Evolutionary conservation across 208 protist species (phyloP).

Genomic region (Balamuthia mandrillaris): DNA sequence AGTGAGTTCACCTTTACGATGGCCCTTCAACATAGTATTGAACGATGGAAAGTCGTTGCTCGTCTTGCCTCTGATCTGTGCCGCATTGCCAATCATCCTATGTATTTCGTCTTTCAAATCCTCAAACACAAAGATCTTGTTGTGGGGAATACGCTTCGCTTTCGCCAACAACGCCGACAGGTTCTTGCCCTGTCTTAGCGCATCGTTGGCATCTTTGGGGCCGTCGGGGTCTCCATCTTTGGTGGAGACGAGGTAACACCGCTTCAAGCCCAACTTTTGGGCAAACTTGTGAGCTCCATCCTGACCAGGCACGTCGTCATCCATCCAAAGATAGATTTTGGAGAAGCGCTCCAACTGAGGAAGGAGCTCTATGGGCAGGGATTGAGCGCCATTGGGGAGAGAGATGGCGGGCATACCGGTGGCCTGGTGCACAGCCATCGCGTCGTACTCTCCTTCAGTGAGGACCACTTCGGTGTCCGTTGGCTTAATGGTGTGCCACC

Average conservation of each 20-base stretch:
- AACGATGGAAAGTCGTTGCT: constrained; percentile 56
- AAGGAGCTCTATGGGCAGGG: constrained; percentile 54
- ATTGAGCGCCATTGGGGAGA: constrained; percentile 67
- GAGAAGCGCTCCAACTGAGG: constrained; percentile 61
- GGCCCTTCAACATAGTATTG: constrained; percentile 68
- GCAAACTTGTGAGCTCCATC: constrained; percentile 66
- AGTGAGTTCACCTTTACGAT: constrained; percentile 65
- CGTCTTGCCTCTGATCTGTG: constrained; percentile 38
- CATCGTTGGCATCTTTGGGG: constrained; percentile 71
- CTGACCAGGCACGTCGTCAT: constrained; percentile 59
- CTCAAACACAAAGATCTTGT: constrained; percentile 34
- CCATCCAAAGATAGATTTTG: constrained; percentile 69
- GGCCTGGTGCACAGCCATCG: constrained; percentile 64
- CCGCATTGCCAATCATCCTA: constrained; percentile 18
- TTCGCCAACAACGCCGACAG: neutral
- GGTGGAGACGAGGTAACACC: constrained; percentile 43
- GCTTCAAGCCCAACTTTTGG: constrained; percentile 56
- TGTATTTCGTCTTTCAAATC: constrained; percentile 25
- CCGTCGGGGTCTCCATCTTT: constrained; percentile 32
- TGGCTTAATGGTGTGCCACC: constrained; percentile 57
- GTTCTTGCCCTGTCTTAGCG: constrained; percentile 35
- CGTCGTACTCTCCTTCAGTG: constrained; percentile 72
- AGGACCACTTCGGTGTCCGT: constrained; percentile 55
- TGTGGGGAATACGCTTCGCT: constrained; percentile 16
- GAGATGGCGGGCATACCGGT: constrained; percentile 65